Conservation (phyloP, 2,329 filamentous ascomycete genomes). For the Lachnellula willkommii region DNA sequence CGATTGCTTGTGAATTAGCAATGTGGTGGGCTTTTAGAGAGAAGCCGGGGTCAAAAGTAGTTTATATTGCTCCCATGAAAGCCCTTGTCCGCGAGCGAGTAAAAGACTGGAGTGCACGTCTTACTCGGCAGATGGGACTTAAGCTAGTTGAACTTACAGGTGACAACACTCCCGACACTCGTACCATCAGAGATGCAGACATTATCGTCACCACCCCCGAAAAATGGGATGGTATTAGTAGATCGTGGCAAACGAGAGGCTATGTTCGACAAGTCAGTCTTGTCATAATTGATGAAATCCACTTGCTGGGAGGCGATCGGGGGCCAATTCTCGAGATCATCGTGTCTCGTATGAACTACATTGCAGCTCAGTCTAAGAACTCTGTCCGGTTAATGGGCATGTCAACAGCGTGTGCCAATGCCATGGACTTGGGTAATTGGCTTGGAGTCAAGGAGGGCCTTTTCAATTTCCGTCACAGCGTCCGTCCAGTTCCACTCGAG, state of each 20-base stretch:
- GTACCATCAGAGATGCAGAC: conserved; percentile 91
- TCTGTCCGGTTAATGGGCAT: conserved; percentile 91
- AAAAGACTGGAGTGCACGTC: conserved; percentile 82
- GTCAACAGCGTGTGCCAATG: conserved; percentile 97
- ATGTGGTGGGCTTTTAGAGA: conserved; percentile 99
- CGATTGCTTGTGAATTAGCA: conserved; percentile 87
- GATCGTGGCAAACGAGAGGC: conserved; percentile 92
- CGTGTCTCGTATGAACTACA: conserved; percentile 93
- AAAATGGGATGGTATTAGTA: conserved; percentile 98
- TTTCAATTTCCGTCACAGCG: conserved; percentile 97
- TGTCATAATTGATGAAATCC: conserved; percentile 98
- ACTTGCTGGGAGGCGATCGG: conserved; percentile 91
- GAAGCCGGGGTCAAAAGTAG: conserved; percentile 89
- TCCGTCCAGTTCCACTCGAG: conserved; percentile 90
- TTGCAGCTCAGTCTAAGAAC: conserved; percentile 86
- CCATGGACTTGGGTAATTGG: conserved; percentile 91
- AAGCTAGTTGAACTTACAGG: conserved; percentile 93
- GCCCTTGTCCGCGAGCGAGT: conserved; percentile 94
- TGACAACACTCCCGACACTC: conserved; percentile 96
- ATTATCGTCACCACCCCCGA: conserved; percentile 99
- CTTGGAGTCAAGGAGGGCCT: conserved; percentile 90
- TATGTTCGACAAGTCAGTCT: conserved; percentile 93
- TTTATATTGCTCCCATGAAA: conserved; percentile 99
- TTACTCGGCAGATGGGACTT: conserved; percentile 76
- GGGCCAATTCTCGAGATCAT: conserved; percentile 98